Conservation (phyloP, 805 yeast genomes). For the Metschnikowia henanensis region DNA sequence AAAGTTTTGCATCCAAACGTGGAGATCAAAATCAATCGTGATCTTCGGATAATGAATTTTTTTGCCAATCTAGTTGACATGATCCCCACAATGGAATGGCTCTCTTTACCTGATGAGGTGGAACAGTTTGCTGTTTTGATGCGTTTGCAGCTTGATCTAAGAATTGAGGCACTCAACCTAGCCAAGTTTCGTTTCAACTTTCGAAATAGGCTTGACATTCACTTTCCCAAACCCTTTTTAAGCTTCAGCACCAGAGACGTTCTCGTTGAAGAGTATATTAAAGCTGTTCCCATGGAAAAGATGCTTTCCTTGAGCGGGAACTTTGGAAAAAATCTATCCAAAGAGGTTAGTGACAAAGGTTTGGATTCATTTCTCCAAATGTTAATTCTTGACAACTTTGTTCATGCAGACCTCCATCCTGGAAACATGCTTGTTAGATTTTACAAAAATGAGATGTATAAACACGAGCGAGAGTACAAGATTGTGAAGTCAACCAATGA, state of each 20-base stretch:
- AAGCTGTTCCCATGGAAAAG: constrained; percentile 79
- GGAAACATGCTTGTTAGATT: constrained; percentile 87
- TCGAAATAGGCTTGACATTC: constrained; percentile 53
- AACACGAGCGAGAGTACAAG: constrained; percentile 43
- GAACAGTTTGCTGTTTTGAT: constrained; percentile 82
- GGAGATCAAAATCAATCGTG: constrained; percentile 69
- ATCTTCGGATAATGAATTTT: constrained; percentile 77
- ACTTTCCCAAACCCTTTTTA: constrained; percentile 78
- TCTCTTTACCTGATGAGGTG: constrained; percentile 92
- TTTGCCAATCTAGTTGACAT: constrained; percentile 70
- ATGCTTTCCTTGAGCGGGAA: constrained; percentile 52
- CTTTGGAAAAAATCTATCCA: constrained; percentile 54
- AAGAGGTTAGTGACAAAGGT: constrained; percentile 74
- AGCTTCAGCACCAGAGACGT: constrained; percentile 66
- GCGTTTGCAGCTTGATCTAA: constrained; percentile 83
- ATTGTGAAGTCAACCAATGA: constrained; percentile 44
- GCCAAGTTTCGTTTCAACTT: constrained; percentile 72
- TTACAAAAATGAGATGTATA: constrained; percentile 48
- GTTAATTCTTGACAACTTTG: constrained; percentile 90
- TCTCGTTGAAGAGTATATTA: constrained; percentile 80
- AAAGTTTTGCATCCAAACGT: constrained; percentile 93
- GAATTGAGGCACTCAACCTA: constrained; percentile 87
- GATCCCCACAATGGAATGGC: constrained; percentile 97
- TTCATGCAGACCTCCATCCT: constrained; percentile 96
- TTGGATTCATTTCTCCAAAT: constrained; percentile 90